A percentile compares a stretch with the other conserved stretches of the same genome.
Conservation (phyloP, 1,284 basidiomycete genomes). For the Cutaneotrichosporon mucoides region DNA sequence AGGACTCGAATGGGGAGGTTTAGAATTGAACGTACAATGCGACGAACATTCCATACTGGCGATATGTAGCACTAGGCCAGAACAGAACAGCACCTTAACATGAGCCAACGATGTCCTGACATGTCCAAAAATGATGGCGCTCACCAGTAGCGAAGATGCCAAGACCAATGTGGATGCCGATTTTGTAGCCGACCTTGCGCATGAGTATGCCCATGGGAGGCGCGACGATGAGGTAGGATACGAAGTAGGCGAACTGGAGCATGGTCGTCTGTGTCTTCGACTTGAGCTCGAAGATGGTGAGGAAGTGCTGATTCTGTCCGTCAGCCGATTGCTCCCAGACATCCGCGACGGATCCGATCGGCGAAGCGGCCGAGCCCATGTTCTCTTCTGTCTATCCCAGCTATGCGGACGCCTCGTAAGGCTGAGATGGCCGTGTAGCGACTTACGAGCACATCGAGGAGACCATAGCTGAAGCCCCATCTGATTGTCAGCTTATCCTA, state of each 20-base stretch:
- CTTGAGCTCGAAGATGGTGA: constrained; percentile 18
- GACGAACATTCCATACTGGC: constrained; percentile 23
- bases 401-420: too few relatives aligned
- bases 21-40: constrained; percentile 16
- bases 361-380: too few relatives aligned
- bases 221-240: constrained; percentile 26
- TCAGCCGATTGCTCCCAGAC: too few relatives aligned
- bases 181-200: constrained; percentile 36
- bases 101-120: too few relatives aligned
- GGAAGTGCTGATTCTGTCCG: constrained; percentile 12
- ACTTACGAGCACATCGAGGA: constrained; percentile 25
- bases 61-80: constrained; percentile 34
- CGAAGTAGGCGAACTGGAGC: constrained; percentile 39
- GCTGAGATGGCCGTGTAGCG: too few relatives aligned
- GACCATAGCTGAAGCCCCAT: constrained; percentile 33
- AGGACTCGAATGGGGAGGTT: too few relatives aligned
- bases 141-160: constrained; percentile 6
- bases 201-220: constrained; percentile 38
- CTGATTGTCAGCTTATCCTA: too few relatives aligned
- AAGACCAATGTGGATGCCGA: constrained; percentile 36
- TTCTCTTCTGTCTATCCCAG: too few relatives aligned
- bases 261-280: constrained; percentile 28
- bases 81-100: constrained; percentile 27
- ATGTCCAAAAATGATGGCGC: too few relatives aligned
- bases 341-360: too few relatives aligned